Base-by-base conservation (phyloP, 176 grass and related monocot species). In the Eleusine indica region DNA sequence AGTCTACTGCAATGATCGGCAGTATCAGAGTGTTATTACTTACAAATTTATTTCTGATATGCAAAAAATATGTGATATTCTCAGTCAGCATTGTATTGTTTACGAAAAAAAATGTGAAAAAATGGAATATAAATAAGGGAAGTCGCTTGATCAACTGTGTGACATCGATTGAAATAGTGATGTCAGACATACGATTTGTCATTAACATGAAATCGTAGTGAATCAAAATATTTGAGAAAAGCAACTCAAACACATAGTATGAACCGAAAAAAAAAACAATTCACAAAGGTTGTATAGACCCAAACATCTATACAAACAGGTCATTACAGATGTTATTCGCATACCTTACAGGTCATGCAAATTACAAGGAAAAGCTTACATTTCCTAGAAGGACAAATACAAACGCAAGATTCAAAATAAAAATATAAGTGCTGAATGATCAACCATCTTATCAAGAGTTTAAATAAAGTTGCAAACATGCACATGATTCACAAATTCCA, bases 171-270 rank as follows among this genome's bases (percentile, higher is more conserved):
- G 35, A 21, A 73, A 51, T 12, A 61, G 28, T 40, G 6, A 40
- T 48, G 35, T 72, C 13, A 62, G 52, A 64, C 9, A 29, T 30
- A 14, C 0, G 58, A 3, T 71, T 71, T 60, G 39, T 53, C 40
- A 17, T 71, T 32, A 48, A 44, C 5, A 77, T 7, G n/a, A 18
- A 85, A 56, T 38, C 15, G 18, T n/a, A 11, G 3, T 32, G 3
- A 40, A 58, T 46, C 15, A 75, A 66, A 76, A 49, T 67, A 74
- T 64, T 51, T 49, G 3, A 65, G 19, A 85, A 51, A 85, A 80
- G 19, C 47, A 40, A 40, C 18, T 39, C 2, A 48, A 42, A 65
- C 29, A 68, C 49, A 67, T 64, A 30, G 22, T 49, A 79, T 5
- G 10, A 38, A 39, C 44, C 19, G 63, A 62, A 84, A 69, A 29